Evolutionary conservation across 2,329 filamentous ascomycete species (phyloP).

Genomic region (Paracorniculantispora psalliotae): DNA sequence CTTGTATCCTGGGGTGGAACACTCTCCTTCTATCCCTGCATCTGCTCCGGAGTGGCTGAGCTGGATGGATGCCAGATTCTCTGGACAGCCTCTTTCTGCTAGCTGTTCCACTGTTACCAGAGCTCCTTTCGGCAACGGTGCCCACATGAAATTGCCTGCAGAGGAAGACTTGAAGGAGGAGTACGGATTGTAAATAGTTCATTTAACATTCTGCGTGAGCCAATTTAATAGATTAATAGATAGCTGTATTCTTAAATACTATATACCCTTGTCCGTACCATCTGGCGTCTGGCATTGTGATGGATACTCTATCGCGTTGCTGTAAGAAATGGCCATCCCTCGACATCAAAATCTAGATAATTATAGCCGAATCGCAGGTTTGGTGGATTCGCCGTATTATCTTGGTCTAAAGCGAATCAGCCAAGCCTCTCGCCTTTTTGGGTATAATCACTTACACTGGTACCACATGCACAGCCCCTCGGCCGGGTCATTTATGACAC

Average conservation of each 20-base stretch:
- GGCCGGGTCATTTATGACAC: background rate
- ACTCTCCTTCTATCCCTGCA: background rate
- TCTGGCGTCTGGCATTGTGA: too few relatives aligned
- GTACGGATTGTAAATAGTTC: background rate
- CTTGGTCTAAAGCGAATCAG: background rate
- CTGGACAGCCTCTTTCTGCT: background rate
- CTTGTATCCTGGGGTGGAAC: constrained; percentile 5
- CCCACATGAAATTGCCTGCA: background rate
- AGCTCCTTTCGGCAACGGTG: background rate
- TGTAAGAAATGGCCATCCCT: background rate
- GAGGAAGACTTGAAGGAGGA: background rate
- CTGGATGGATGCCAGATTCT: constrained; percentile 3
- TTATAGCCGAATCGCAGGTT: background rate
- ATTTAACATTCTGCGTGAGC: background rate
- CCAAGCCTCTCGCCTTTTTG: background rate
- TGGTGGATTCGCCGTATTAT: background rate
- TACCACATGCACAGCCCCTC: background rate
- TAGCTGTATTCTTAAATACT: too few relatives aligned
- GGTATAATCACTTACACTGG: background rate
- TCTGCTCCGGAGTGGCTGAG: background rate
- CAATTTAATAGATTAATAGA: background rate
- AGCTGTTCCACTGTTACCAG: background rate
- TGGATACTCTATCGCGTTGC: background rate
- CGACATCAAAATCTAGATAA: background rate
- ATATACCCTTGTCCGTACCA: too few relatives aligned